Percentiles rank a stretch among this genome's conserved stretches.
phyloP scores from a whole-genome alignment of 495 filamentous ascomycete species.

The Ascodesmis nigricans region DNA sequence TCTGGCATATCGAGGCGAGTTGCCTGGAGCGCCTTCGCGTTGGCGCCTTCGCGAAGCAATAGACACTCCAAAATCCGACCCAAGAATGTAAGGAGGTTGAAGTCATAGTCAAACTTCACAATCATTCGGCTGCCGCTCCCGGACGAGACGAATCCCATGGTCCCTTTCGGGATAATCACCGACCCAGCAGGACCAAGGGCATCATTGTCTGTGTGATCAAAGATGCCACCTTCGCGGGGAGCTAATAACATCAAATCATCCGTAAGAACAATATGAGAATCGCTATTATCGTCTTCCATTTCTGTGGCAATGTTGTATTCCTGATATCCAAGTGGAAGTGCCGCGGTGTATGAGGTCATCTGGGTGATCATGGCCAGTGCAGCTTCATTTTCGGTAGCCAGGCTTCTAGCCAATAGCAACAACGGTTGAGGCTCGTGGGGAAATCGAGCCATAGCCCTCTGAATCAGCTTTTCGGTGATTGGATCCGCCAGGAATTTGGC shows the following conservation, averaged over 20 bases:
- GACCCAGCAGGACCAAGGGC: slow-evolving; percentile 20
- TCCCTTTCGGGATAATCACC: slow-evolving; percentile 37
- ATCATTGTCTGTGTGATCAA: slow-evolving; percentile 7
- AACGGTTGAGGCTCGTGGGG: slow-evolving; percentile 77
- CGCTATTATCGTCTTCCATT: slow-evolving; percentile 54
- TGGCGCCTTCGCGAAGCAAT: slow-evolving; percentile 22
- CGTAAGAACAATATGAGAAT: slow-evolving; percentile 40
- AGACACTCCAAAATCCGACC: slow-evolving; percentile 45
- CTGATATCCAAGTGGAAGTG: slow-evolving; percentile 38
- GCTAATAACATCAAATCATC: slow-evolving; percentile 33
- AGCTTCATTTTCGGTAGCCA: slow-evolving; percentile 27
- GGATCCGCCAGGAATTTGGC: slow-evolving; percentile 11
- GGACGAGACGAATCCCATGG: slow-evolving; percentile 41
- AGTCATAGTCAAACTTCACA: slow-evolving; percentile 44
- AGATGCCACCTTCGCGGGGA: slow-evolving; percentile 14
- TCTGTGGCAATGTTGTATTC: slow-evolving; percentile 36
- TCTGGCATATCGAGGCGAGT: too few relatives aligned
- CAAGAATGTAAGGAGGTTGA: slow-evolving; percentile 56
- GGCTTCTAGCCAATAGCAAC: slow-evolving; percentile 37
- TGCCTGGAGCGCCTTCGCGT: slow-evolving; percentile 20
- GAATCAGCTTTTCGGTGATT: slow-evolving; percentile 13
- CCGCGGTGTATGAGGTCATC: slow-evolving; percentile 50
- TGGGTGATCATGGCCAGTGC: slow-evolving; percentile 33
- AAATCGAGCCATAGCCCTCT: slow-evolving; percentile 43
- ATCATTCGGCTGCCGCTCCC: slow-evolving; percentile 28